Conservation (phyloP, 345 rosid species). For the Corchorus olitorius region DNA sequence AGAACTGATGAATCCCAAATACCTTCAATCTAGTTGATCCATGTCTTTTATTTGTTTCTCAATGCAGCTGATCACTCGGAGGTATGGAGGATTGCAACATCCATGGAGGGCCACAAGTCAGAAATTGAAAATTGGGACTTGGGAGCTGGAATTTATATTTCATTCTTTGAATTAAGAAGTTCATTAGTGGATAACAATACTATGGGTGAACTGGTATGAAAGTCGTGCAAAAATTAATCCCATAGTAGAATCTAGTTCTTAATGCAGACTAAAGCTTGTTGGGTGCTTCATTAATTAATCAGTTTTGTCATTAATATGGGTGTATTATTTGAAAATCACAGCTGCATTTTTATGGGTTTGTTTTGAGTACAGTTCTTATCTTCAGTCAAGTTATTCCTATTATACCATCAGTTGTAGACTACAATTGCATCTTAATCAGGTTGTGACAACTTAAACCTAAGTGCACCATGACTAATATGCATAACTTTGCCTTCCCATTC, state of each 20-base stretch:
- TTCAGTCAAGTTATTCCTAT: not conserved
- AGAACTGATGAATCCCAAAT: not conserved
- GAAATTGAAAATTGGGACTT: slow-evolving; percentile 97
- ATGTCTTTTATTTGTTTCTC: slow-evolving; percentile 6
- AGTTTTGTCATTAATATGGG: not conserved
- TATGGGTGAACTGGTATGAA: slow-evolving; percentile 60
- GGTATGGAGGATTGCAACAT: slow-evolving; percentile 72
- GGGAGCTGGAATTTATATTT: slow-evolving; percentile 84
- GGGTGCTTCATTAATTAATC: not conserved
- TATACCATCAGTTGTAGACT: not conserved
- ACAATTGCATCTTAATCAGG: not conserved
- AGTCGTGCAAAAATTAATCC: not conserved
- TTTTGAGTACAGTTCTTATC: slow-evolving; percentile 2
- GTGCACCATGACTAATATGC: slow-evolving; percentile 6
- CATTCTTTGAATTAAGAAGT: slow-evolving; percentile 71
- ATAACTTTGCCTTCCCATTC: not conserved
- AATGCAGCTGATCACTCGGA: slow-evolving; percentile 74
- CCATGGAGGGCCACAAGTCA: slow-evolving; percentile 87
- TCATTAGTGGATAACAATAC: slow-evolving; percentile 57
- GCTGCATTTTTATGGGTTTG: not conserved
- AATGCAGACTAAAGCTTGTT: not conserved
- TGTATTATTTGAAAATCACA: not conserved
- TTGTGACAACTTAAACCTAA: not conserved
- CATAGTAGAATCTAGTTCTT: slow-evolving; percentile 9
- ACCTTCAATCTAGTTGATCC: slow-evolving; percentile 5